Evolutionary conservation across 2,329 filamentous ascomycete species (phyloP).

Genomic region (Dactylella cylindrospora): DNA sequence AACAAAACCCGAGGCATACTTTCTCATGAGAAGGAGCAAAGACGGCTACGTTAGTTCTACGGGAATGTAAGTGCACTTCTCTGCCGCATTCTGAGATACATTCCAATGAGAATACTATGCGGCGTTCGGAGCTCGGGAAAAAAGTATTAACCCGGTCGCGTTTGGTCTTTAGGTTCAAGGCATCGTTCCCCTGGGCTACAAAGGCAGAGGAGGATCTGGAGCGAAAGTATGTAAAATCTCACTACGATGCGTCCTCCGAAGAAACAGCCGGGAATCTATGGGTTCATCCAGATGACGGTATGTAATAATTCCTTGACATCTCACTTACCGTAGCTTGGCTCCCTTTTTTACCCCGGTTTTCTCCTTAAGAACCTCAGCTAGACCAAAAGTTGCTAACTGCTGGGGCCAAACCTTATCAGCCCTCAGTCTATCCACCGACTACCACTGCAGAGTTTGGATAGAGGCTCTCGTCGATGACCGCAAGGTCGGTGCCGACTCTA

Average conservation of each 20-base stretch:
- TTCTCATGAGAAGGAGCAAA: slow-evolving; percentile 86
- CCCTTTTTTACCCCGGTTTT: slow-evolving; percentile 31
- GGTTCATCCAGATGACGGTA: slow-evolving; percentile 77
- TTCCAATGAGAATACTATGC: no score
- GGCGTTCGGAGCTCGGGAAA: no score
- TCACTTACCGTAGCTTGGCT: slow-evolving; percentile 15
- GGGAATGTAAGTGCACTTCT: slow-evolving; percentile 63
- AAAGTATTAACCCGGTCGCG: no score
- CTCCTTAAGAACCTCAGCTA: not conserved
- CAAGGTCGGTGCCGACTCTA: slow-evolving; percentile 63
- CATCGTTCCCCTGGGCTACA: slow-evolving; percentile 77
- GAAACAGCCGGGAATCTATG: slow-evolving; percentile 88
- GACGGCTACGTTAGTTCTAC: slow-evolving; percentile 84
- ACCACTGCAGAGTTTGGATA: slow-evolving; percentile 75
- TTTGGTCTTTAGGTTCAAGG: slow-evolving; percentile 66
- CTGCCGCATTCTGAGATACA: no score
- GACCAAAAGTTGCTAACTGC: no score
- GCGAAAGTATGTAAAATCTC: slow-evolving; percentile 78
- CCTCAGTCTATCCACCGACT: slow-evolving; percentile 80
- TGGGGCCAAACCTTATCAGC: no score
- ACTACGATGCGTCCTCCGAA: slow-evolving; percentile 75
- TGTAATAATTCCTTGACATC: slow-evolving; percentile 42
- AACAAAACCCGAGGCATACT: slow-evolving; percentile 76
- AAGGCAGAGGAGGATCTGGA: slow-evolving; percentile 71
- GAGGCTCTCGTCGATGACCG: slow-evolving; percentile 86